Evolutionary conservation across 352 stramenopile species (phyloP).

Genomic region (Chrysophaeum taylorii): DNA sequence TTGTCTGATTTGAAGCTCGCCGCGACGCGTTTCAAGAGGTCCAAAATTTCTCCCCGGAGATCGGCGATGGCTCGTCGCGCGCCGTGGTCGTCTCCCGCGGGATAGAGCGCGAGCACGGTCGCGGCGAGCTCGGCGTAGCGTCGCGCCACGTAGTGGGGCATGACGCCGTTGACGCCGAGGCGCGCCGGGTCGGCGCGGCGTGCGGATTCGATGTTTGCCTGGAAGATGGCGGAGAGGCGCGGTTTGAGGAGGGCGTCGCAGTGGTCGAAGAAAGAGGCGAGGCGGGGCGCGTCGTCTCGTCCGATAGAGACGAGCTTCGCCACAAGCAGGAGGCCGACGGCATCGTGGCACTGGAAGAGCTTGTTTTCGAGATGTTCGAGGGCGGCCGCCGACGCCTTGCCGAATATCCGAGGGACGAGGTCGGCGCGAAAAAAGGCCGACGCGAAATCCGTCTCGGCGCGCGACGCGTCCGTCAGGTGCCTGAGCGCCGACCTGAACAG

Average conservation of each 20-base stretch:
- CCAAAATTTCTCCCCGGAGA: slow-evolving; percentile 24
- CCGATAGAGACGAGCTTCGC: slow-evolving; percentile 72
- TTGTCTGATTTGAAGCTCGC: slow-evolving; percentile 79
- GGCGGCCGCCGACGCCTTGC: slow-evolving; percentile 81
- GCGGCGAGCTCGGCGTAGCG: slow-evolving; percentile 92
- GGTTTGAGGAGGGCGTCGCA: slow-evolving; percentile 89
- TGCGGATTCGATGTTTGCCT: background rate
- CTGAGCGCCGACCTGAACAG: slow-evolving; percentile 89
- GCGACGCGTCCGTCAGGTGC: slow-evolving; percentile 92
- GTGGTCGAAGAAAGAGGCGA: slow-evolving; percentile 92
- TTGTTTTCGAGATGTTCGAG: slow-evolving; percentile 97
- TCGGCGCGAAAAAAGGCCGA: slow-evolving; percentile 79
- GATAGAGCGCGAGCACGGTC: slow-evolving; percentile 66
- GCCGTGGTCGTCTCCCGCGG: background rate
- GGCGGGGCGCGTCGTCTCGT: slow-evolving; percentile 62
- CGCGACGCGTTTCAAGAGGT: slow-evolving; percentile 63
- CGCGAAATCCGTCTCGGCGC: slow-evolving; percentile 92
- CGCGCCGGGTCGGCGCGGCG: background rate
- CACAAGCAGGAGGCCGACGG: slow-evolving; percentile 93
- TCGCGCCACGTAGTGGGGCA: slow-evolving; percentile 89
- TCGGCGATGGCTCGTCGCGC: background rate
- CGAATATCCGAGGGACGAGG: slow-evolving; percentile 86
- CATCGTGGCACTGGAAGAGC: slow-evolving; percentile 91
- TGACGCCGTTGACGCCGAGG: slow-evolving; percentile 81
- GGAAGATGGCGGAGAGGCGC: slow-evolving; percentile 46